Evolutionary conservation across 2,329 filamentous ascomycete species (phyloP), one percentile per base, ranked within the genome.

Genomic region (Penicillium olsonii): DNA sequence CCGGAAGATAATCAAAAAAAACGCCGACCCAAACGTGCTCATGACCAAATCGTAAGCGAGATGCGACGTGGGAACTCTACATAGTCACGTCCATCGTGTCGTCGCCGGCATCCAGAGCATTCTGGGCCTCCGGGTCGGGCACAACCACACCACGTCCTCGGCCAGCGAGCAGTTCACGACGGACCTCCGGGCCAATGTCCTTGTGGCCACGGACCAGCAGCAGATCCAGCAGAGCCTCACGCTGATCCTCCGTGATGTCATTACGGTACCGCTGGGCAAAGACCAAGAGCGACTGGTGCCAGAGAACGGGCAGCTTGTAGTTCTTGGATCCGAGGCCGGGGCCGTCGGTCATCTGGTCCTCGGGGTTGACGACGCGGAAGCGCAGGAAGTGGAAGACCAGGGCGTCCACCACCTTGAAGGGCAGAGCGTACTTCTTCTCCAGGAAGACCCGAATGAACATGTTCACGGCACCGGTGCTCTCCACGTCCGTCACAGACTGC

Each of bases 301-400:
- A 99, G 48, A 99, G 84, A 7, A 99, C 91, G 0, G 95, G 94
- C 57, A 97, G 70, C 66, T 88, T 90, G 19, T 74, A 65, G 59
- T 78, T 70, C 69, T 79, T 76, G 40, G 82, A 80, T n/a, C 76
- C 76, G 15, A 71, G 71, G 50, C 64, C 71, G 14, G 56, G 51
- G 15, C 69, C 64, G 51, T 73, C 68, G 68, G 73, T 68, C 42
- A 75, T 76, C 9, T 31, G 29, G 29, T 78, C 75, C 47, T 87
- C 84, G 26, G 76, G 76, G 43, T 77, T 85, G 20, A 83, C 80
- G 45, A 82, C 87, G 27, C 89, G 82, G 77, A 96, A 96, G 14
- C 94, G 87, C 54, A 97, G 72, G 72, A 99, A 99, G 72, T 99
- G 92, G 76, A 97, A 97, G 9, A 99, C 94, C 2, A 97, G 78